These are phyloP conservation scores for Aspergillus oerlinghausenensis DNA, from an alignment of 2,329 filamentous ascomycete species.

Conservation along the genomic window DNA sequence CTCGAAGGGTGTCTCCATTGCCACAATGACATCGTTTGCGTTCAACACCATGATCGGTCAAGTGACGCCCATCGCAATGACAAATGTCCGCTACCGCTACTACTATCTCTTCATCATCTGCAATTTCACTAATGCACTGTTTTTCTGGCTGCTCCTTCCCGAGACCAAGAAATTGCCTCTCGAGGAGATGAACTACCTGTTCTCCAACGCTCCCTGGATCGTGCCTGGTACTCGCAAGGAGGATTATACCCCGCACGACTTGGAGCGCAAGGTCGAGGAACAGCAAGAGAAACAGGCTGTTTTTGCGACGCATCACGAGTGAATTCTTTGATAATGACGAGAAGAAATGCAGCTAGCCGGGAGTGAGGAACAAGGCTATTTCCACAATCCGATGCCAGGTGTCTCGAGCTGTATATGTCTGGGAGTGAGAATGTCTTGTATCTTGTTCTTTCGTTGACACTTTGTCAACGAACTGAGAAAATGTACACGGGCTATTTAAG, in stretches of 20 bases:
- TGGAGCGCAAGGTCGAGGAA: slow-evolving; percentile 56
- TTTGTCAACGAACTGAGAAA: not conserved
- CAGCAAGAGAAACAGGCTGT: slow-evolving; percentile 48
- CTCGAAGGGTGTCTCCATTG: slow-evolving; percentile 69
- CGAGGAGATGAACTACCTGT: slow-evolving; percentile 65
- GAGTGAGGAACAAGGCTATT: not conserved
- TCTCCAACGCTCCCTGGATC: slow-evolving; percentile 61
- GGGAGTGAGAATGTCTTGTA: not conserved
- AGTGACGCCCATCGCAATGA: slow-evolving; percentile 59
- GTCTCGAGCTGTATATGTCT: not conserved
- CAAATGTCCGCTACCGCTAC: slow-evolving; percentile 50
- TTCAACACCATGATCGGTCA: slow-evolving; percentile 75
- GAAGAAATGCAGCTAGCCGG: not conserved
- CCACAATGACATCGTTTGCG: slow-evolving; percentile 67
- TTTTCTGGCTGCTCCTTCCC: slow-evolving; percentile 64
- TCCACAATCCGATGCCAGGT: not conserved
- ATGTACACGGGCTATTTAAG: not conserved
- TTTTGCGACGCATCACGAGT: slow-evolving; percentile 17
- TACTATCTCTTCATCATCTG: slow-evolving; percentile 62
- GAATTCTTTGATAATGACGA: not conserved
- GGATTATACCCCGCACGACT: slow-evolving; percentile 51
- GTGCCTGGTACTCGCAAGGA: slow-evolving; percentile 54
- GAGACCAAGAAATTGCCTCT: slow-evolving; percentile 61
- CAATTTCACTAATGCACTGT: slow-evolving; percentile 64
- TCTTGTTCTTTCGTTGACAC: not conserved